A percentile compares a stretch with the other conserved stretches of the same genome.
These are phyloP conservation scores for Penicillium aurantiogriseum DNA, from an alignment of 2,329 filamentous ascomycete species.

Conservation along the genomic window DNA sequence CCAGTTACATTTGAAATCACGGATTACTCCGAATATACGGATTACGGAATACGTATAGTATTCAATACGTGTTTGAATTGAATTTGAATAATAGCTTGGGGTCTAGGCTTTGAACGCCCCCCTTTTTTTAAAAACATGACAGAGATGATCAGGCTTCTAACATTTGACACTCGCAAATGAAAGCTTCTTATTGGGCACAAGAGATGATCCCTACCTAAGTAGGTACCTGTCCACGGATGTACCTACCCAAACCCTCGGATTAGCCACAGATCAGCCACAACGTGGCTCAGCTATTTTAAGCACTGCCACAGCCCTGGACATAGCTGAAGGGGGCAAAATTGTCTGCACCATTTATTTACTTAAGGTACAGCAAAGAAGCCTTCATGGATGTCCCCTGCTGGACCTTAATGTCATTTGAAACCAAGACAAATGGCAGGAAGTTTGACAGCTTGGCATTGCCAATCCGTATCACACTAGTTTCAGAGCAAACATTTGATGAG, in stretches of 20 bases:
- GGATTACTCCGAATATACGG: conserved; percentile 2
- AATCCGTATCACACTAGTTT: conserved; percentile 4
- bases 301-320: conserved; percentile 11
- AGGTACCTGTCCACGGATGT: no score
- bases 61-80: not conserved
- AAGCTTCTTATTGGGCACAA: not conserved
- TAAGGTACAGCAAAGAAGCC: not conserved
- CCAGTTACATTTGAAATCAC: conserved; percentile 4
- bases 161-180: not conserved
- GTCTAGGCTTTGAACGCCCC: conserved; percentile 2
- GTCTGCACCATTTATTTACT: not conserved
- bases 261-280: conserved; percentile 19
- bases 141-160: not conserved
- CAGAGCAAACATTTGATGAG: conserved; percentile 6
- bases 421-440: not conserved
- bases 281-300: conserved; percentile 15
- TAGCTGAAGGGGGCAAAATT: not conserved
- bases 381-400: conserved; percentile 1
- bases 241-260: not conserved
- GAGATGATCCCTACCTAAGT: not conserved
- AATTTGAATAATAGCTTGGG: not conserved
- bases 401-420: not conserved
- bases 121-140: not conserved
- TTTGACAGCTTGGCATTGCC: conserved; percentile 8
- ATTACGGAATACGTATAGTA: not conserved